A percentile compares a stretch with the other conserved stretches of the same genome.
Evolutionary conservation across 495 filamentous ascomycete species (phyloP).

Genomic region (Tetracladium setigerum): DNA sequence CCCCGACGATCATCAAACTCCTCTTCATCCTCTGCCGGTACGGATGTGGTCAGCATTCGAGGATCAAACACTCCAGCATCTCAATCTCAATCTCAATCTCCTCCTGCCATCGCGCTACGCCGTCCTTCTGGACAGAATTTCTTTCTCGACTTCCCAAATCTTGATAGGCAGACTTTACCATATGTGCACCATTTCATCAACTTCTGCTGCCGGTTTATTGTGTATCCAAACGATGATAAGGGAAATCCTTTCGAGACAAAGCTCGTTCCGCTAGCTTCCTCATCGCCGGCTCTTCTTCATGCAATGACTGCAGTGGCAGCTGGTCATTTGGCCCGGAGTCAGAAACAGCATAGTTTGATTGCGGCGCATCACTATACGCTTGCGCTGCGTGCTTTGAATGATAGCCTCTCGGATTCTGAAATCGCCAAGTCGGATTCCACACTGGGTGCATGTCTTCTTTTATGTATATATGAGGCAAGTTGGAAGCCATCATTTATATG

Average conservation of each 20-base stretch:
- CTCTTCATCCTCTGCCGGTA: too few species aligned
- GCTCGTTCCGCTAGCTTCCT: slow-evolving; percentile 13
- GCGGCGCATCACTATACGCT: slow-evolving; percentile 16
- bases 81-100: too few species aligned
- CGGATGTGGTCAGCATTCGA: not conserved
- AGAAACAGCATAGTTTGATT: slow-evolving; percentile 11
- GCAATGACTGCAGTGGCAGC: slow-evolving; percentile 19
- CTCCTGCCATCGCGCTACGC: not conserved
- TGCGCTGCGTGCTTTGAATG: slow-evolving; percentile 12
- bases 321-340: slow-evolving; percentile 14
- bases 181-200: slow-evolving; percentile 22
- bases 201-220: slow-evolving; percentile 18
- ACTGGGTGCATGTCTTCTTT: slow-evolving; percentile 17
- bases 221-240: slow-evolving; percentile 20
- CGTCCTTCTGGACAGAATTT: slow-evolving; percentile 15
- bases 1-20: not conserved
- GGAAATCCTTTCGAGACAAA: slow-evolving; percentile 20
- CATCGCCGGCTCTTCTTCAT: slow-evolving; percentile 15
- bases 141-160: slow-evolving; percentile 19
- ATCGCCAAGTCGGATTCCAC: slow-evolving; percentile 14
- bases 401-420: slow-evolving; percentile 9
- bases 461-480: slow-evolving; percentile 21
- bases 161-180: slow-evolving; percentile 11
- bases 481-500: not conserved
- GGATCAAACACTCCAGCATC: too few species aligned